These are phyloP conservation scores for Moesziomyces antarcticus DNA, from an alignment of 1,284 basidiomycete genomes.

Conservation along the genomic window DNA sequence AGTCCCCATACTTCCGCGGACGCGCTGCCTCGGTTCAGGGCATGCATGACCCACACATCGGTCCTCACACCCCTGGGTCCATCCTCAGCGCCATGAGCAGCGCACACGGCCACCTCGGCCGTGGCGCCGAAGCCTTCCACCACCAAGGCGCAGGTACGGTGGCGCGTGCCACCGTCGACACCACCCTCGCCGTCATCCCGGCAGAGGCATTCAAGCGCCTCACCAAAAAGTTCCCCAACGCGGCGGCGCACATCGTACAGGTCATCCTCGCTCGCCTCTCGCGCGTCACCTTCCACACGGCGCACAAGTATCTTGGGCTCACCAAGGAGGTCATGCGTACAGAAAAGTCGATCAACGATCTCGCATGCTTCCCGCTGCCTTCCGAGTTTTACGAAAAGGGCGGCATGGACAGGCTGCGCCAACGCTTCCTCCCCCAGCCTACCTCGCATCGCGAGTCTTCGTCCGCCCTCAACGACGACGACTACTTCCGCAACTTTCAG, in stretches of 20 bases:
- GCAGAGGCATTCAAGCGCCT: slow-evolving; percentile 91
- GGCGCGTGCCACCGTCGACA: slow-evolving; percentile 90
- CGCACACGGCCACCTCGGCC: slow-evolving; percentile 23
- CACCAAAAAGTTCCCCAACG: slow-evolving; percentile 95
- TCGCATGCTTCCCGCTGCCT: slow-evolving; percentile 94
- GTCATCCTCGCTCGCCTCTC: slow-evolving; percentile 96
- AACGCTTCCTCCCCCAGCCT: slow-evolving; percentile 73
- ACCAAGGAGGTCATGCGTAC: slow-evolving; percentile 95
- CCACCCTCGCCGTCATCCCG: slow-evolving; percentile 97
- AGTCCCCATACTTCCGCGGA: slow-evolving; percentile 34
- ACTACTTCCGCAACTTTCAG: slow-evolving; percentile 52
- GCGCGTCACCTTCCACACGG: slow-evolving; percentile 92
- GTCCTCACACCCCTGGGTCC: slow-evolving; percentile 54
- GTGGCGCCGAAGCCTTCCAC: slow-evolving; percentile 14
- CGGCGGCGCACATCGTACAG: slow-evolving; percentile 96
- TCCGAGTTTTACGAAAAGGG: slow-evolving; percentile 91
- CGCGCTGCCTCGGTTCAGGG: slow-evolving; percentile 28
- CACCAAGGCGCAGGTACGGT: slow-evolving; percentile 70
- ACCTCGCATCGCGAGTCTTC: slow-evolving; percentile 38
- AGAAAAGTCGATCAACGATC: slow-evolving; percentile 94
- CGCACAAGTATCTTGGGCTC: slow-evolving; percentile 93
- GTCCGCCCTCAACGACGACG: slow-evolving; percentile 33
- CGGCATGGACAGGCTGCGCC: slow-evolving; percentile 86
- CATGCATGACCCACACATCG: slow-evolving; percentile 24
- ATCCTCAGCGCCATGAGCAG: slow-evolving; percentile 51